phyloP scores from a whole-genome alignment of 228 moss, liverwort and hornwort species.

The Sphagnum magellanicum region DNA sequence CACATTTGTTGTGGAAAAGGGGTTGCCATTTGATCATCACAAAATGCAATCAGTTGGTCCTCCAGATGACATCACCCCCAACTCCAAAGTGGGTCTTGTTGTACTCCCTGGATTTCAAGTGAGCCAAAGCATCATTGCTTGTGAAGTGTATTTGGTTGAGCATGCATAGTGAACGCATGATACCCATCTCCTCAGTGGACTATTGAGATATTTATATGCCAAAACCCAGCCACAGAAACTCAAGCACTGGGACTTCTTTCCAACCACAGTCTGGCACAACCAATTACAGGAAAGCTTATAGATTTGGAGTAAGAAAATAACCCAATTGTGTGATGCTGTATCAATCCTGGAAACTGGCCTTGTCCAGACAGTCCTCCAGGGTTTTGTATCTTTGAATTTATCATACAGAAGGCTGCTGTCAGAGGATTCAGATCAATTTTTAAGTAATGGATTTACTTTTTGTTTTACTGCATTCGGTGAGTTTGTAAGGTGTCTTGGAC shows the following conservation, averaged over 20 bases:
- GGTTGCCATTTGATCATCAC: background rate
- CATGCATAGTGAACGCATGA: too few relatives aligned
- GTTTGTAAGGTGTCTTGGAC: too few relatives aligned
- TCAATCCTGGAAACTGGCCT: background rate
- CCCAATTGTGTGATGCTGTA: too few relatives aligned
- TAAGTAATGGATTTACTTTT: too few relatives aligned
- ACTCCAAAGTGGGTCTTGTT: constrained; percentile 11
- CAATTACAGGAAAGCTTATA: too few relatives aligned
- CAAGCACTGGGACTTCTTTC: too few relatives aligned
- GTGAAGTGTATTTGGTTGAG: constrained; percentile 2
- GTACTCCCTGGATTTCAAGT: constrained; percentile 16
- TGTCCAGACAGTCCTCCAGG: background rate
- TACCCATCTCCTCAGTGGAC: too few relatives aligned
- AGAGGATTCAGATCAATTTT: too few relatives aligned
- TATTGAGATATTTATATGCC: too few relatives aligned
- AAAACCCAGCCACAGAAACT: too few relatives aligned
- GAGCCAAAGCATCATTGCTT: constrained; percentile 10
- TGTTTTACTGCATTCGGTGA: too few relatives aligned
- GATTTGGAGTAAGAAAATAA: too few relatives aligned
- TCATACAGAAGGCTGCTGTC: background rate
- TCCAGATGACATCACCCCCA: constrained; percentile 5
- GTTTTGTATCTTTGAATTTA: background rate
- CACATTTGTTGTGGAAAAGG: background rate
- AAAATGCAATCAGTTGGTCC: constrained; percentile 20
- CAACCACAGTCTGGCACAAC: background rate